phyloP scores from a whole-genome alignment of 2,329 filamentous ascomycete species.

The Calonectria henricotiae region DNA sequence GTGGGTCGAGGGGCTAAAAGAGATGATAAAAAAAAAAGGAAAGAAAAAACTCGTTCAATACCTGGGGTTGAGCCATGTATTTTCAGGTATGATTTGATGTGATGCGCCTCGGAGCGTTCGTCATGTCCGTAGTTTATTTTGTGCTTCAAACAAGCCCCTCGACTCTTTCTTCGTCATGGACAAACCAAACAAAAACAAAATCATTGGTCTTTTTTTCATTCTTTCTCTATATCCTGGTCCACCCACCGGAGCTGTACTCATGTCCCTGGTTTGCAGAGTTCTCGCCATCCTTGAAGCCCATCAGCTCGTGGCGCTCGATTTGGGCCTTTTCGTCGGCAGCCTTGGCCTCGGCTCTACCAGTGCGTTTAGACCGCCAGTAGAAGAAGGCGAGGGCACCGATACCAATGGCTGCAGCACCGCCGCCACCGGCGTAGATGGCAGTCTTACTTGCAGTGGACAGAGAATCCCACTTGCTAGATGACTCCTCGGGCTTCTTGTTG shows the following conservation, averaged over 20 bases:
- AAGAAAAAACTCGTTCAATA: not conserved
- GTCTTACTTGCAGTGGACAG: slow-evolving; percentile 68
- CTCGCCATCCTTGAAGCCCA: slow-evolving; percentile 62
- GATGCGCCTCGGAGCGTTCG: not conserved
- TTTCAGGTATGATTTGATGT: not conserved
- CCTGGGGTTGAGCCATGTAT: slow-evolving; percentile 3
- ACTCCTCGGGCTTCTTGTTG: slow-evolving; percentile 59
- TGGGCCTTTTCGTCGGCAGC: slow-evolving; percentile 63
- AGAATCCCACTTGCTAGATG: slow-evolving; percentile 70
- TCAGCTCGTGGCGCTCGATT: slow-evolving; percentile 68
- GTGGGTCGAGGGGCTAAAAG: not conserved
- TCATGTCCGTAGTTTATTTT: not conserved
- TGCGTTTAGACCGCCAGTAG: slow-evolving; percentile 71
- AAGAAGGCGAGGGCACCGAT: slow-evolving; percentile 65
- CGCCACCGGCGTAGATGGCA: slow-evolving; percentile 68
- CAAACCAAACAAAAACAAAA: not conserved
- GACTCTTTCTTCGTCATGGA: slow-evolving; percentile 22
- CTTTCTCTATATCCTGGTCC: slow-evolving; percentile 37
- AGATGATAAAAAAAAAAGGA: not conserved
- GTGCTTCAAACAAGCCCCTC: not conserved
- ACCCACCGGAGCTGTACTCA: slow-evolving; percentile 49
- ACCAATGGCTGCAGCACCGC: slow-evolving; percentile 62
- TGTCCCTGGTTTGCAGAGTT: slow-evolving; percentile 50
- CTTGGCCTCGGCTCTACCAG: slow-evolving; percentile 68
- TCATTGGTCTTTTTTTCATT: not conserved